A percentile compares a stretch with the other conserved stretches of the same genome.
phyloP scores from a whole-genome alignment of 1,284 basidiomycete species.

The Apiotrichum sp. region DNA sequence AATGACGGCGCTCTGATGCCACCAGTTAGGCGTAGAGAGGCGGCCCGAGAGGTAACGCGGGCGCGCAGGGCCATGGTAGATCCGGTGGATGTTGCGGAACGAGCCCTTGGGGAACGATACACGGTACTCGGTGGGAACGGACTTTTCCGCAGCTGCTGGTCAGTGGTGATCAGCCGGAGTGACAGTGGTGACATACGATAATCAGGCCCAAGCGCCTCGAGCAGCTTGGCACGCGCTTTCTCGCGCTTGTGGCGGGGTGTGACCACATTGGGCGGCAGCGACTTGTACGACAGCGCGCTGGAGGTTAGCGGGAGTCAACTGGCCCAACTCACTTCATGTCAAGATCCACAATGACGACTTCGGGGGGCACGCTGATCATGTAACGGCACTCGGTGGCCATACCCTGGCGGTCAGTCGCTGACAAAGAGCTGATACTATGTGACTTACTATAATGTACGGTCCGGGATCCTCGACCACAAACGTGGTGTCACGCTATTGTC shows the following conservation, averaged over 20 bases:
- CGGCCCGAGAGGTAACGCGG: conserved; percentile 48
- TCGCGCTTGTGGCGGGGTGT: conserved; percentile 77
- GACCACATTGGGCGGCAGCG: conserved; percentile 71
- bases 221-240: conserved; percentile 68
- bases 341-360: conserved; percentile 85
- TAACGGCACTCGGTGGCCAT: conserved; percentile 80
- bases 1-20: conserved; percentile 81
- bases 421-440: too few species aligned
- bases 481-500: conserved; percentile 30
- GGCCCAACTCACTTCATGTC: conserved; percentile 49
- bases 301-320: not conserved
- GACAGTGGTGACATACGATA: conserved; percentile 21
- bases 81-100: conserved; percentile 47
- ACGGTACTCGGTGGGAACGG: conserved; percentile 66
- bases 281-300: conserved; percentile 58
- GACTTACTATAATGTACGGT: conserved; percentile 69
- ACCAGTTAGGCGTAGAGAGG: conserved; percentile 83
- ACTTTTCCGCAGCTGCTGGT: conserved; percentile 7
- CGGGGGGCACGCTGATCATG: conserved; percentile 64
- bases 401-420: conserved; percentile 48
- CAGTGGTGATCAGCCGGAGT: not conserved
- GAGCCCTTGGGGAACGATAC: conserved; percentile 85
- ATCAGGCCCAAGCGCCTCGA: conserved; percentile 65
- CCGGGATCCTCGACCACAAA: conserved; percentile 54
- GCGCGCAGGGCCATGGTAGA: conserved; percentile 24